Evolutionary conservation across 1,139 yeast species (phyloP), one percentile per base, ranked within the genome.

Genomic region (Blastobotrys apis): DNA sequence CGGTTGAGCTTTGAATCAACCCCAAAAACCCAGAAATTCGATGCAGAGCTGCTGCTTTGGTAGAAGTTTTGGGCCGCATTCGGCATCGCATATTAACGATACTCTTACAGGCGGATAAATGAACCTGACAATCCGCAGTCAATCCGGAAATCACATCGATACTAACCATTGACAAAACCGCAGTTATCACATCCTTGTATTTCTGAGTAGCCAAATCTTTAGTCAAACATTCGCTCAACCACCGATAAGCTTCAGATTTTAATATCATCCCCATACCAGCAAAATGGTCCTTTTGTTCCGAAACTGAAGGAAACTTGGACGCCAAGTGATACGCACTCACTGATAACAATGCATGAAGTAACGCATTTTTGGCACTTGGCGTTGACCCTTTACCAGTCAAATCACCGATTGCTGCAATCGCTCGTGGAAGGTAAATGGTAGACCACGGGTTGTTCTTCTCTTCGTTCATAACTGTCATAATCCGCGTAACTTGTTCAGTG

Each of bases 71-170:
- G 57, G 81, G 81, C 58, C 87, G 78, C 44, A 71, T 73, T 39
- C 68, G 69, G 81, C 82, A 81, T 55, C 90, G 78, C 53, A 80
- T 77, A 34, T 76, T 74, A 26, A 87, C 82, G 41, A 85, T 82
- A 48, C 75, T 75, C 48, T 86, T 92, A 67, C 95, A 84, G 58
- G 88, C 80, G 43, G 79, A 75, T 45, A 87, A 70, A 63, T 86
- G 85, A 48, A 80, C 74, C 50, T 80, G 79, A 55, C 95, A 85
- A 54, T 85, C 94, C 49, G 83, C 82, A 94, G 84, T 85, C 1
- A 94, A 82, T 1, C 96, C 95, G 85, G 94, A 84, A 6, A 85
- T 92, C 46, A 85, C 81, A 65, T 87, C 95, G 45, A 87, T 86
- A 19, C 90, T 80, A 41, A 82, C 85, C 95, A 87, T 85, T 2